Percentiles rank a stretch among this genome's conserved stretches.
phyloP scores from a whole-genome alignment of 2,329 filamentous ascomycete genomes.

The Ascochyta clinopodiicola region DNA sequence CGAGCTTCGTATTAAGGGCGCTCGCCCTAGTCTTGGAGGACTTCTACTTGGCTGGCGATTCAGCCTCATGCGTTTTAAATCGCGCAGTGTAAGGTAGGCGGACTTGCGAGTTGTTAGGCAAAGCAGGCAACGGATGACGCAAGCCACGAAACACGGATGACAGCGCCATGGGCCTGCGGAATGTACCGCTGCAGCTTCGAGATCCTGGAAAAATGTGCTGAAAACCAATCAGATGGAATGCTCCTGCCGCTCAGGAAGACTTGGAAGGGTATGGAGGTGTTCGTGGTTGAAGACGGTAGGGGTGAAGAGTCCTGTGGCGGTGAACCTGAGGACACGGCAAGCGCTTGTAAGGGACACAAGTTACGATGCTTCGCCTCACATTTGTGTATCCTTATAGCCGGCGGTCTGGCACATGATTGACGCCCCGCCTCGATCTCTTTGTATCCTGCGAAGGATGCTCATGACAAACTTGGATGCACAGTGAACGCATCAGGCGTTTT shows the following conservation, averaged over 20 bases:
- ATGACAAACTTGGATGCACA: neutral
- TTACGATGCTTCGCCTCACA: conserved; percentile 1
- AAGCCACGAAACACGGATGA: conserved; percentile 1
- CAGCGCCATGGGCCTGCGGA: neutral
- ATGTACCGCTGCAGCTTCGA: neutral
- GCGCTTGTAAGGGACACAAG: neutral
- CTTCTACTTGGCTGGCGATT: conserved; percentile 17
- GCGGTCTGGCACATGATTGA: conserved; percentile 1
- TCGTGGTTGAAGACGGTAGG: neutral
- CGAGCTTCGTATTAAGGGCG: neutral
- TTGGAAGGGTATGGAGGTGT: neutral
- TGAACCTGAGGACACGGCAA: neutral
- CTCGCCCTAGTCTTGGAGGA: conserved; percentile 8
- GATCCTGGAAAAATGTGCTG: no score
- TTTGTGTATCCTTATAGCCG: neutral
- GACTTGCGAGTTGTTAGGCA: conserved; percentile 17
- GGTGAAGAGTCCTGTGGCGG: neutral
- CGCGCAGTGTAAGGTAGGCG: conserved; percentile 10
- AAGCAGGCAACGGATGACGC: conserved; percentile 30
- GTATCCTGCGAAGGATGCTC: neutral
- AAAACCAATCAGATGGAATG: neutral
- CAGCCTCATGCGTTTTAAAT: conserved; percentile 16
- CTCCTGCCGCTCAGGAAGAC: neutral
- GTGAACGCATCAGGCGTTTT: conserved; percentile 8
- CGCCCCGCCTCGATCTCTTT: neutral